Evolutionary conservation across 345 rosid species (phyloP).

Genomic region (Brassica carinata): DNA sequence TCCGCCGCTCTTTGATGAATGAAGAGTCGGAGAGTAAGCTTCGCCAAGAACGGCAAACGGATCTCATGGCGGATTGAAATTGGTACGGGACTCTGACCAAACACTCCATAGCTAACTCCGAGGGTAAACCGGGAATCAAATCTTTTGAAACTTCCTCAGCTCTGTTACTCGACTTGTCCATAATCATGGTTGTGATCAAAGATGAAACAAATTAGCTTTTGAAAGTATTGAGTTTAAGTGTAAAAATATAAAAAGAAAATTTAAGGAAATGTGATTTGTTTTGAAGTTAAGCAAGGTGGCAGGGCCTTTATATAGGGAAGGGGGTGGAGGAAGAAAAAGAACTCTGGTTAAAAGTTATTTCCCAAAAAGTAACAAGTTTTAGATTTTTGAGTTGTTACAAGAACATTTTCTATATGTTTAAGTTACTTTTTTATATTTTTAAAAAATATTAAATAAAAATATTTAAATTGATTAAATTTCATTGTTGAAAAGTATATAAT

Average conservation of each 20-base stretch:
- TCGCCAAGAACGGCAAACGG: conserved; percentile 53
- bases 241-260: neutral
- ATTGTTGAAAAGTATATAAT: too few species aligned
- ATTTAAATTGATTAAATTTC: too few species aligned
- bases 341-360: neutral
- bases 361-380: too few species aligned
- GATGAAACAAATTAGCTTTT: neutral
- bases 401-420: too few species aligned
- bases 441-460: too few species aligned
- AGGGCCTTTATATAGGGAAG: conserved; percentile 16
- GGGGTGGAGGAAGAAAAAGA: neutral
- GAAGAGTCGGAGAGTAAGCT: conserved; percentile 42
- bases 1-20: conserved; percentile 41
- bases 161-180: conserved; percentile 1
- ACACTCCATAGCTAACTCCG: conserved; percentile 54
- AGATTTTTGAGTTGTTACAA: too few species aligned
- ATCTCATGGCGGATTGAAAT: conserved; percentile 49
- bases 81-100: conserved; percentile 53
- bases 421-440: too few species aligned
- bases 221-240: neutral
- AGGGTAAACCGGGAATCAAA: conserved; percentile 57
- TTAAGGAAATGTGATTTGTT: neutral
- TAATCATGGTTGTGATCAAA: neutral
- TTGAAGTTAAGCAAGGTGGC: conserved; percentile 4
- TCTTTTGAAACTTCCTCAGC: neutral